phyloP scores from a whole-genome alignment of 2,329 filamentous ascomycete genomes.

The Aureobasidium leucospermi region DNA sequence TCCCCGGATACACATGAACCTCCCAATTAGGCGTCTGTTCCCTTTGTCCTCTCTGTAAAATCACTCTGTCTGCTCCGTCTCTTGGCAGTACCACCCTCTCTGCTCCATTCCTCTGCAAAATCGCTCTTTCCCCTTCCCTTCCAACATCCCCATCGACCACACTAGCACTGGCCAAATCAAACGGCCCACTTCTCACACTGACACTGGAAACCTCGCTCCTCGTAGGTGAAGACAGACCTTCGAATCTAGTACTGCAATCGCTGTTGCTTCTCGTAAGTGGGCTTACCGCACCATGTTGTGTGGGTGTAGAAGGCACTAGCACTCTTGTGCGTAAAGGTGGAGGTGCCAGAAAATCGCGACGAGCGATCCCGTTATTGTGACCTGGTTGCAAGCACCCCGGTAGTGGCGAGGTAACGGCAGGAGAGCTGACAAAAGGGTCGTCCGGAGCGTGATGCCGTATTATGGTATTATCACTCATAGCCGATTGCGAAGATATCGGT shows the following conservation, averaged over 20 bases:
- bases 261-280: slow-evolving; percentile 1
- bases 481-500: background rate
- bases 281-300: background rate
- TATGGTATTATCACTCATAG: background rate
- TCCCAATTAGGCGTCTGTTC: slow-evolving; percentile 9
- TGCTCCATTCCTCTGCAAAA: no score
- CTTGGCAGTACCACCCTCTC: no score
- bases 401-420: background rate
- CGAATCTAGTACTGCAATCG: slow-evolving; percentile 1
- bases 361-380: background rate
- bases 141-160: background rate
- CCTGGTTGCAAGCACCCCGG: background rate
- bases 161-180: slow-evolving; percentile 1
- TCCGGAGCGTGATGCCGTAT: background rate
- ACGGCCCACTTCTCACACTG: background rate
- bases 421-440: background rate
- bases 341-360: background rate
- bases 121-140: background rate
- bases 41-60: background rate
- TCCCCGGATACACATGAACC: background rate
- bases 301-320: background rate
- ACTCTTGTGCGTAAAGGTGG: background rate
- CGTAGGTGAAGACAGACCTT: background rate
- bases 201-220: slow-evolving; percentile 1
- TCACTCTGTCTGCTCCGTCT: no score